Evolutionary conservation across 306 rosid genomes (phyloP), one percentile per base, ranked within the genome.

Genomic region (Trifolium repens): DNA sequence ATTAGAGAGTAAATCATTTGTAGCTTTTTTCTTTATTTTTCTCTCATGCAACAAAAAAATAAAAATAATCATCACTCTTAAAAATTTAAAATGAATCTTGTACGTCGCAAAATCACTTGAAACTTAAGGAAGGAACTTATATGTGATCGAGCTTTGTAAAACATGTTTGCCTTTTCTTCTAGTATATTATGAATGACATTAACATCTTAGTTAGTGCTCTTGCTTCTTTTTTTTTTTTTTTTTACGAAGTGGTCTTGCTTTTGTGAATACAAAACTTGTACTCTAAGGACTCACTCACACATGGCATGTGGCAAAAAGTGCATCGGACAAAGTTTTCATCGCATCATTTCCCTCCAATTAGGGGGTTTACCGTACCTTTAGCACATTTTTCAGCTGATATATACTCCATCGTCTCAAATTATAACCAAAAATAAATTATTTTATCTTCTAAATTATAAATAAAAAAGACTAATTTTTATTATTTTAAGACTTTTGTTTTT

Each of bases 61-160:
- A 0, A 22, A 22, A 22, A 22, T 22, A 22, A 22, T 22, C 24
- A 22, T 30, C 34, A 3, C 34, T 3, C 34, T 30, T 30, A 30
- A 30, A 30, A 30, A 4, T 30, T 30, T 30, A 59, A 58, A 65
- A 37, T 24, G 74, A 81, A 76, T 24, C 67, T 67, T 71, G 81
- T 59, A 27, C 32, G 32, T 27, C 34, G 26, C 42, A 71, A 79
- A 84, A 73, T 84, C 64, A 53, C 87, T 87, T 84, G 87, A 84
- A 77, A 77, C 13, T 37, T 59, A 82, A 78, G 87, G 52, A 84
- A 84, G 67, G 80, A 82, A 74, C 80, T 27, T 22, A 69, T 63
- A 71, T 49, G 24, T 22, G 24, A 22, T 22, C 24, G 57, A 42
- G 49, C 53, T 52, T 37, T 72, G 52, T 64, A 35, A 64, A 63